Evolutionary conservation across 2,329 filamentous ascomycete species (phyloP).

Genomic region (Ascochyta pisi): DNA sequence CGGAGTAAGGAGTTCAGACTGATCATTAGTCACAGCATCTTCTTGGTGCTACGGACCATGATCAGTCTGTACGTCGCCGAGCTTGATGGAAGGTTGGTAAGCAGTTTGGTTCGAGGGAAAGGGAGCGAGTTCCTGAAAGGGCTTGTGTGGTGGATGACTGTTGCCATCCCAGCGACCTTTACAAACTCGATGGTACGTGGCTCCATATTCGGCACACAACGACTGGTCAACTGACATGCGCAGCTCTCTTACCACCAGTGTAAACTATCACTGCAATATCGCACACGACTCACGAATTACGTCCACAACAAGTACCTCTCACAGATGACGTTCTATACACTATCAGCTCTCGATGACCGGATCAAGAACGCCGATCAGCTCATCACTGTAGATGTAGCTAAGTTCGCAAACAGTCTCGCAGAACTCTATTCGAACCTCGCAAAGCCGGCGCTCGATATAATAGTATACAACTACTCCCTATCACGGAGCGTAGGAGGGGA

Average conservation of each 20-base stretch:
- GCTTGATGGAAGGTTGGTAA: constrained; percentile 92
- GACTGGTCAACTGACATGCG: constrained; percentile 23
- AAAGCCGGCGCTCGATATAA: constrained; percentile 92
- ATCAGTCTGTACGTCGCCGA: constrained; percentile 96
- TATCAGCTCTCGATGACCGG: constrained; percentile 92
- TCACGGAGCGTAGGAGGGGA: constrained; percentile 96
- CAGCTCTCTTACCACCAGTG: constrained; percentile 96
- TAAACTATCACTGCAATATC: constrained; percentile 89
- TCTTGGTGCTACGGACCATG: constrained; percentile 86
- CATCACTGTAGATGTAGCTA: constrained; percentile 94
- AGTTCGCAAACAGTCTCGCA: constrained; percentile 93
- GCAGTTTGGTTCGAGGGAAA: constrained; percentile 87
- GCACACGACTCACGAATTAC: constrained; percentile 88
- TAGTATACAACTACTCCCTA: constrained; percentile 94
- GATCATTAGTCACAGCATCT: constrained; percentile 89
- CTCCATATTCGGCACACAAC: background rate
- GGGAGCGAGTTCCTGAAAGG: constrained; percentile 88
- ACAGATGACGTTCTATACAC: constrained; percentile 97
- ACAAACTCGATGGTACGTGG: constrained; percentile 92
- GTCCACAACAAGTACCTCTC: constrained; percentile 96
- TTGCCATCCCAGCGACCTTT: constrained; percentile 94
- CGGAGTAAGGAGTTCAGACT: constrained; percentile 85
- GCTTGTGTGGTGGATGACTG: constrained; percentile 98
- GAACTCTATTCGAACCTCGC: constrained; percentile 96
- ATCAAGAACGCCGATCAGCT: constrained; percentile 99